Evolutionary conservation across 768 basidiomycete species (phyloP), one percentile per base, ranked within the genome.

Genomic region (Pisolithus microcarpus): DNA sequence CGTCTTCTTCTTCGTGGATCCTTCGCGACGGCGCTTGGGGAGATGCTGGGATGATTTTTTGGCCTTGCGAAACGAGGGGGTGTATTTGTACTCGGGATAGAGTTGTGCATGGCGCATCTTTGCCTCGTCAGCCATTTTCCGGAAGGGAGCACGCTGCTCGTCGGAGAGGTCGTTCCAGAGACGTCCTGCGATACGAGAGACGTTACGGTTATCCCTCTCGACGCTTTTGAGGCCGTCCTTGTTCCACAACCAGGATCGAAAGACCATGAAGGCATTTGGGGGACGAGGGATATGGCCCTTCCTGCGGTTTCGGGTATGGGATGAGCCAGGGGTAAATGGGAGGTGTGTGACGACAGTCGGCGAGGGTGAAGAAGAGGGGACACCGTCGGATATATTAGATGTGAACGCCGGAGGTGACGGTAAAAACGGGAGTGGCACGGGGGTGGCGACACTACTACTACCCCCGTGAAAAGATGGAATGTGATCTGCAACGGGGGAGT

Each of bases 201-300:
- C 78, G 49, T 80, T 76, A 63, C 87, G 82, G 63, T 91, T 88
- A 46, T 85, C 80, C 53, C 71, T 75, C 68, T 86, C 85, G 46
- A 78, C 70, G 37, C 66, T 65, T 46, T 79, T 79, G 28, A 74
- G 63, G 36, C 74, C 69, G 3, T 73, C 68, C 53, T 76, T 75
- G 47, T 71, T 67, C 69, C 86, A 77, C 40, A 85, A 76, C 60
- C 77, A 77, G 18, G 82, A 87, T 38, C 90, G 82, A 64, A 80
- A 91, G 53, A 91, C 71, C 68, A 91, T 89, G 74, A 91, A 94
- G 9, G 89, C 84, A 61, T 93, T 94, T 50, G 85, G 76, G 1
- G 91, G 91, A 13, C 90, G 82, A 30, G 81, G 82, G 36, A 91
- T 78, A 61, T 82, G 82, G 34, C 72, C 73, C 9, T 61, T 67